A percentile compares a stretch with the other conserved stretches of the same genome.
These are phyloP conservation scores for Paraglomus brasilianum DNA, from an alignment of 192 early-diverging fungal species.

Conservation along the genomic window DNA sequence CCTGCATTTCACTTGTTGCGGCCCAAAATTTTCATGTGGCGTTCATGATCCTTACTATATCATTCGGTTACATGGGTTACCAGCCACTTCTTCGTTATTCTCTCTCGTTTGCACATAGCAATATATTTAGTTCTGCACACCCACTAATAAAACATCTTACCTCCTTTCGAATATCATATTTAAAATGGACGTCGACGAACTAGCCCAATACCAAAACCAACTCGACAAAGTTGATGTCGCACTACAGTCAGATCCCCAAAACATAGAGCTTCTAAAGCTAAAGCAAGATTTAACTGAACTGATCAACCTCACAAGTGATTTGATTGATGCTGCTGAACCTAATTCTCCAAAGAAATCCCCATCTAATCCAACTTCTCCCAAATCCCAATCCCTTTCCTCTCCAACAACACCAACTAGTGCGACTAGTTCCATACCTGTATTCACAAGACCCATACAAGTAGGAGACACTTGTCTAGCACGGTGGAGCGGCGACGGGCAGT, in stretches of 20 bases:
- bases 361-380: conserved; percentile 24
- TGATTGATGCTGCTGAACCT: conserved; percentile 39
- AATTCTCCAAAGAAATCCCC: conserved; percentile 2
- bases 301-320: conserved; percentile 56
- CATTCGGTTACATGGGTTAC: too few species aligned
- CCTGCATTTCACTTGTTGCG: too few species aligned
- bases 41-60: too few species aligned
- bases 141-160: too few species aligned
- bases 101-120: too few species aligned
- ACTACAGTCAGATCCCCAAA: conserved; percentile 62
- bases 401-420: conserved; percentile 20
- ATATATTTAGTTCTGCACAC: too few species aligned
- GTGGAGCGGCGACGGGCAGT: conserved; percentile 64
- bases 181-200: conserved; percentile 26
- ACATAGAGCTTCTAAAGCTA: conserved; percentile 66
- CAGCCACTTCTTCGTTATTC: too few species aligned
- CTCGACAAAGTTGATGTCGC: conserved; percentile 57
- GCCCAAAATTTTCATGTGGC: too few species aligned
- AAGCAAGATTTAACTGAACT: conserved; percentile 66
- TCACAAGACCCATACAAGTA: conserved; percentile 36
- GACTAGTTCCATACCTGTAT: background rate
- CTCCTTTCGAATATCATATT: too few species aligned
- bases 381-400: conserved; percentile 18
- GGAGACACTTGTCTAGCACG: conserved; percentile 66
- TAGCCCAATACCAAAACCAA: conserved; percentile 30